phyloP scores from a whole-genome alignment of 1,284 basidiomycete species.

The Mycosarcoma maydis region DNA sequence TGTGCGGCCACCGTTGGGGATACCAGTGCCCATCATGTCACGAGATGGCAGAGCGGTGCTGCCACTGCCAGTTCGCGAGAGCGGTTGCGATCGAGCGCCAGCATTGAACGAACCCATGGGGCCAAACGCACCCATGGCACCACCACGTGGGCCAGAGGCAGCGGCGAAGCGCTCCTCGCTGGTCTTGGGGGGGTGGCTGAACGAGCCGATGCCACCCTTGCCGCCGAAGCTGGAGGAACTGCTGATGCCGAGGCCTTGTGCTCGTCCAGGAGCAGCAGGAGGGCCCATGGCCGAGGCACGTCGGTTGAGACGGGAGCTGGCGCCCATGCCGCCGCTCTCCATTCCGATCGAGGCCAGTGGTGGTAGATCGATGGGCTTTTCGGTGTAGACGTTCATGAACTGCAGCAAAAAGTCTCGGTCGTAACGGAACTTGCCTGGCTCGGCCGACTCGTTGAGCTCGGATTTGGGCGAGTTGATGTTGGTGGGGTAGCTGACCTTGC shows the following conservation, averaged over 20 bases:
- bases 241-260: constrained; percentile 58
- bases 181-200: constrained; percentile 59
- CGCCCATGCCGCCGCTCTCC: constrained; percentile 60
- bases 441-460: constrained; percentile 83
- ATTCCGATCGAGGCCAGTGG: constrained; percentile 88
- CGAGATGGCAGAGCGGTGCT: constrained; percentile 63
- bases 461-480: constrained; percentile 83
- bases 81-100: constrained; percentile 59
- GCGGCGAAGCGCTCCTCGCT: constrained; percentile 66
- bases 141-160: constrained; percentile 43
- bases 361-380: constrained; percentile 89
- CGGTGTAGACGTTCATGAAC: constrained; percentile 94
- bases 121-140: constrained; percentile 58
- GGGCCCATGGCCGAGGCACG: constrained; percentile 59
- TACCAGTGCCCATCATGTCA: constrained; percentile 66
- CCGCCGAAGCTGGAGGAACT: constrained; percentile 56
- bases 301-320: constrained; percentile 50
- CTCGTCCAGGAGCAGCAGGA: constrained; percentile 52
- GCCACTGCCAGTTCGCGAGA: constrained; percentile 64
- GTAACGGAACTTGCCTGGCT: constrained; percentile 92
- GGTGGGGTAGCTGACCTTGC: constrained; percentile 81
- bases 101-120: constrained; percentile 64
- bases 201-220: constrained; percentile 57
- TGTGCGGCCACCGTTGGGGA: constrained; percentile 60
- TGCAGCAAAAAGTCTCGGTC: constrained; percentile 97